Conservation (phyloP, 2,329 filamentous ascomycete species). For the Eutypa lata region DNA sequence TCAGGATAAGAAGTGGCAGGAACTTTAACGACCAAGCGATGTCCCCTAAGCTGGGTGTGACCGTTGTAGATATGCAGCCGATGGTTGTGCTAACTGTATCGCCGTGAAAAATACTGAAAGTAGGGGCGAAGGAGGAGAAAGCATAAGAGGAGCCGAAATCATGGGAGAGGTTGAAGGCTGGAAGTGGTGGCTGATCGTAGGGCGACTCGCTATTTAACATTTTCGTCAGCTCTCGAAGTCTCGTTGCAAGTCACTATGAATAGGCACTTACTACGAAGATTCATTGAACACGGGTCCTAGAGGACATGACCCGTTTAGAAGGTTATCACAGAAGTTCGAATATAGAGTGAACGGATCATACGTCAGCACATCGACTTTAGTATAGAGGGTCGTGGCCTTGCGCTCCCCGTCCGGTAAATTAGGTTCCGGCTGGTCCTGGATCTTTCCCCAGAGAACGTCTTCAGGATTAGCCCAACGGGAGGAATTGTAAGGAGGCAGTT, state of each 20-base stretch:
- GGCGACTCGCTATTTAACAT: conserved; percentile 11
- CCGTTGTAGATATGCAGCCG: conserved; percentile 75
- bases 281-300: conserved; percentile 67
- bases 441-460: conserved; percentile 69
- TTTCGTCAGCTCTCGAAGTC: conserved; percentile 5
- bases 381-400: conserved; percentile 70
- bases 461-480: conserved; percentile 60
- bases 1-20: conserved; percentile 73
- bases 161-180: conserved; percentile 70
- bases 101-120: conserved; percentile 72
- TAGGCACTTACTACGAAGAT: conserved; percentile 35
- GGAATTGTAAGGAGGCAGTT: conserved; percentile 59
- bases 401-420: conserved; percentile 34
- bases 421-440: conserved; percentile 58
- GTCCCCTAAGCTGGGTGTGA: conserved; percentile 78
- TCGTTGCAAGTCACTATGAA: background rate
- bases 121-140: conserved; percentile 77
- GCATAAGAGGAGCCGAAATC: conserved; percentile 79
- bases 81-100: conserved; percentile 61
- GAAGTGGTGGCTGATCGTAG: conserved; percentile 46
- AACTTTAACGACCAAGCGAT: conserved; percentile 70
- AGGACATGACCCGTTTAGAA: conserved; percentile 67
- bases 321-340: conserved; percentile 64
- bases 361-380: conserved; percentile 69
- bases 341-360: conserved; percentile 64